A percentile compares a stretch with the other conserved stretches of the same genome.
Evolutionary conservation across 2,329 filamentous ascomycete species (phyloP).

Genomic region (Cladophialophora chaetospira): DNA sequence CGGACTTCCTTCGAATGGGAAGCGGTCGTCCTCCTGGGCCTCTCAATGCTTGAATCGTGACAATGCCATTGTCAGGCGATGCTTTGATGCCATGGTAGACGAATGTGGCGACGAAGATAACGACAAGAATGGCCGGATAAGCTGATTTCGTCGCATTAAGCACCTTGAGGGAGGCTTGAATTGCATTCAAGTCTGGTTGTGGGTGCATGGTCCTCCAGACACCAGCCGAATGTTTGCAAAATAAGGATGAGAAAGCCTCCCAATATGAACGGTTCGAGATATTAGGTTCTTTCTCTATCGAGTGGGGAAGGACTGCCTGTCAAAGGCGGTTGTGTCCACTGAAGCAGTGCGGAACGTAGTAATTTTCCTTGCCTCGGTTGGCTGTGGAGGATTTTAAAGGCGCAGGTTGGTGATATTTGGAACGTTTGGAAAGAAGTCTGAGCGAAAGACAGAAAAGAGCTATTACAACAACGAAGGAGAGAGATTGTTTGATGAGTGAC

Average conservation of each 20-base stretch:
- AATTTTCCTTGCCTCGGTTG: conserved; percentile 23
- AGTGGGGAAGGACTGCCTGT: background rate
- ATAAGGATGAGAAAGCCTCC: conserved; percentile 32
- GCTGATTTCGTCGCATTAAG: conserved; percentile 44
- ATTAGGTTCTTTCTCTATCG: conserved; percentile 4
- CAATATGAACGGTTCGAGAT: conserved; percentile 13
- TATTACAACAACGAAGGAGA: conserved; percentile 27
- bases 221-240: conserved; percentile 16
- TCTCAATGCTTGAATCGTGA: conserved; percentile 36
- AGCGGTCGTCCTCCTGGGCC: conserved; percentile 90
- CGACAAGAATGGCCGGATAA: conserved; percentile 65
- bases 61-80: conserved; percentile 49
- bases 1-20: conserved; percentile 63
- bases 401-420: background rate
- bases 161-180: conserved; percentile 26
- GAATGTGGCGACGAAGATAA: conserved; percentile 66
- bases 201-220: conserved; percentile 22
- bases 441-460: conserved; percentile 27
- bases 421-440: conserved; percentile 8
- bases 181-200: conserved; percentile 23
- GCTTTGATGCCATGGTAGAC: conserved; percentile 61
- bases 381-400: conserved; percentile 1
- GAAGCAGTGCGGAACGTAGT: conserved; percentile 11
- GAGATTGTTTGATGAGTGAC: conserved; percentile 11
- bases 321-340: no score